These are phyloP conservation scores for Stentor roeselii DNA, from an alignment of 73 alveolate species.

Conservation along the genomic window DNA sequence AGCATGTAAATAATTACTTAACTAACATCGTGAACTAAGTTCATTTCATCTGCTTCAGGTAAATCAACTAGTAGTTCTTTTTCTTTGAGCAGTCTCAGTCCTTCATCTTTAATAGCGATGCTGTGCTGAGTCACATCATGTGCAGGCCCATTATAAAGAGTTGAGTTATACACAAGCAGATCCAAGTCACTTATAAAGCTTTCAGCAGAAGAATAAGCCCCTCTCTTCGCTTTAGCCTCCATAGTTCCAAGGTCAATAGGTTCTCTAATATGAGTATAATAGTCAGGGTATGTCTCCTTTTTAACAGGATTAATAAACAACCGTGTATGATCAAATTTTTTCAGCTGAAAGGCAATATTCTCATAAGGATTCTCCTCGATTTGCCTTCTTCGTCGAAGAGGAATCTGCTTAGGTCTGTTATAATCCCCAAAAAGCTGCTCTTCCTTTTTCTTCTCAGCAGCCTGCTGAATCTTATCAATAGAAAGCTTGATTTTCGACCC, in stretches of 20 bases:
- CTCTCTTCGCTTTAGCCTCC: conserved; percentile 58
- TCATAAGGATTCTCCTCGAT: conserved; percentile 31
- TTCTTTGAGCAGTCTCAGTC: conserved; percentile 28
- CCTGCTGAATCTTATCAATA: conserved; percentile 17
- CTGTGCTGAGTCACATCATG: conserved; percentile 35
- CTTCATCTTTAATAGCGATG: conserved; percentile 25
- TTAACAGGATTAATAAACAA: conserved; percentile 50
- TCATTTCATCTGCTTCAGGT: too few species aligned
- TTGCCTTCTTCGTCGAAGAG: conserved; percentile 10
- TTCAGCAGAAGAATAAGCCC: conserved; percentile 38
- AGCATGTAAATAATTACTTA: too few species aligned
- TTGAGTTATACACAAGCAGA: conserved; percentile 45
- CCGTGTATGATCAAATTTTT: conserved; percentile 39
- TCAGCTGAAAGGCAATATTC: conserved; percentile 37
- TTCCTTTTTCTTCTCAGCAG: conserved; percentile 24
- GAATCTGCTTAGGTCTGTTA: conserved; percentile 30
- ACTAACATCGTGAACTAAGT: too few species aligned
- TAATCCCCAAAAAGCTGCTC: conserved; percentile 18
- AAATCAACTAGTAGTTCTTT: conserved; percentile 23
- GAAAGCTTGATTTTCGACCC: conserved; percentile 24
- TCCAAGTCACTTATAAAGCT: conserved; percentile 37
- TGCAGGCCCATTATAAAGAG: conserved; percentile 37
- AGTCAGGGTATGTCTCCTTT: conserved; percentile 67
- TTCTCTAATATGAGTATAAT: conserved; percentile 57
- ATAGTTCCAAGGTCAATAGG: conserved; percentile 74